Base-by-base conservation (phyloP, 2,329 filamentous ascomycete genomes). In the Aureobasidium leucospermi region DNA sequence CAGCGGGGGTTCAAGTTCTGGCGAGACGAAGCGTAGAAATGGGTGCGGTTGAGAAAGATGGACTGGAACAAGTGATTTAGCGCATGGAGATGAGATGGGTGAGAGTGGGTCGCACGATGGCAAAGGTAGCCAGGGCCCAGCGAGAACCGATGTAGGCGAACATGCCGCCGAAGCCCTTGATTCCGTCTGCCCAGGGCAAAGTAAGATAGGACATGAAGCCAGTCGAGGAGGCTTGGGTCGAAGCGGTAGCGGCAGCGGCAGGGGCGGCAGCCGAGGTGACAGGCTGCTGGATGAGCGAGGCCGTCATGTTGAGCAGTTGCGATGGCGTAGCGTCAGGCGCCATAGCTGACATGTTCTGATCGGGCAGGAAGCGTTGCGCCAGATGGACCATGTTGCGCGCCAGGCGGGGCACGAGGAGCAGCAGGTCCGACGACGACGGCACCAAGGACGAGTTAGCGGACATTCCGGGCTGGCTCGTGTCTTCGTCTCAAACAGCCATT, bases 91-190 rank as follows among this genome's bases (percentile, higher is more conserved):
- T 5, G 53, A 28, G 41, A 31, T 28, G 23, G 10, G 46, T 10
- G 41, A 13, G 6, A 15, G 41, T 23, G 29, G 23, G 23, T 23
- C 76, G 72, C 71, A 83, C 81, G 79, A 93, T 89, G 39, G 86
- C 84, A 66, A 97, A 86, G 67, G 91, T 96, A 56, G 87, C 86
- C 60, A 97, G 77, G 0, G 93, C 92, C 94, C 94, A 97, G 73
- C 88, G 88, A 73, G 90, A 95, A 1, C 89, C 95, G 45, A 91
- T 80, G 73, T 97, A 99, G 67, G 85, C 88, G 73, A 97, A 92
- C 61, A 97, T 85, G 62, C 89, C 91, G 46, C 90, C 89, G 45
- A 96, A 79, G 45, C 88, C 90, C 69, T 86, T 84, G 64, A 82
- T 67, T 4, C 77, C 75, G 60, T 80, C 76, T 53, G 82, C 74